Conservation (phyloP, 2,329 filamentous ascomycete species). For the Phyllosticta paracitricarpa region DNA sequence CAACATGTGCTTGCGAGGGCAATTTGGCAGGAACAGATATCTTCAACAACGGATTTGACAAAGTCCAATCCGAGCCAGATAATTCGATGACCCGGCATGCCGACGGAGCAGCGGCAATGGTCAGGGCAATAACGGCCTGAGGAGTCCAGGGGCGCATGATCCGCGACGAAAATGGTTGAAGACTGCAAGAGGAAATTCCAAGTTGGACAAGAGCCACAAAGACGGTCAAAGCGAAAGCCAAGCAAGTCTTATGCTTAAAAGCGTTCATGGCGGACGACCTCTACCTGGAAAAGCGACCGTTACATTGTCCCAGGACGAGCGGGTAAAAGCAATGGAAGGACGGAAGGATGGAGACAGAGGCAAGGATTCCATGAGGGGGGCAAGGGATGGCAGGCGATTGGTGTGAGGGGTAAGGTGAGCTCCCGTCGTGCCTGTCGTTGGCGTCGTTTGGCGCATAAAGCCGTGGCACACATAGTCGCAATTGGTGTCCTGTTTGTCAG, state of each 20-base stretch:
- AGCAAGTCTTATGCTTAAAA: neutral
- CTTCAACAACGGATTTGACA: slow-evolving; percentile 37
- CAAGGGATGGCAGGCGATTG: neutral
- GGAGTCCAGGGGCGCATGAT: slow-evolving; percentile 1
- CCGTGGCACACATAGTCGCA: neutral
- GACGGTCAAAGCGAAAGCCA: neutral
- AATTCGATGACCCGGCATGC: slow-evolving; percentile 15
- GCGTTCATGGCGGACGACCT: neutral
- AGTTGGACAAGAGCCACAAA: neutral
- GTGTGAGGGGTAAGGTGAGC: neutral
- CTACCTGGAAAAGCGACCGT: neutral
- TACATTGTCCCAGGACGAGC: neutral
- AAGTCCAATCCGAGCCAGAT: slow-evolving; percentile 30
- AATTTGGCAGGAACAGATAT: slow-evolving; percentile 45
- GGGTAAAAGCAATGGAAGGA: neutral
- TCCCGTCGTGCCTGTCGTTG: neutral
- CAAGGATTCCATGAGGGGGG: neutral
- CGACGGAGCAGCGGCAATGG: neutral
- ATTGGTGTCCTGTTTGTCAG: neutral
- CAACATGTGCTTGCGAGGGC: slow-evolving; percentile 51
- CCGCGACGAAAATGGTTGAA: neutral
- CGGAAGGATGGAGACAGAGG: neutral
- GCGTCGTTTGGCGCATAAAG: neutral
- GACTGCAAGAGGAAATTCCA: neutral
- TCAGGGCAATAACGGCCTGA: slow-evolving; percentile 1